Percentiles rank a stretch among this genome's conserved stretches.
These are phyloP conservation scores for Nidularia sp. DNA, from an alignment of 768 basidiomycete genomes.

Conservation along the genomic window DNA sequence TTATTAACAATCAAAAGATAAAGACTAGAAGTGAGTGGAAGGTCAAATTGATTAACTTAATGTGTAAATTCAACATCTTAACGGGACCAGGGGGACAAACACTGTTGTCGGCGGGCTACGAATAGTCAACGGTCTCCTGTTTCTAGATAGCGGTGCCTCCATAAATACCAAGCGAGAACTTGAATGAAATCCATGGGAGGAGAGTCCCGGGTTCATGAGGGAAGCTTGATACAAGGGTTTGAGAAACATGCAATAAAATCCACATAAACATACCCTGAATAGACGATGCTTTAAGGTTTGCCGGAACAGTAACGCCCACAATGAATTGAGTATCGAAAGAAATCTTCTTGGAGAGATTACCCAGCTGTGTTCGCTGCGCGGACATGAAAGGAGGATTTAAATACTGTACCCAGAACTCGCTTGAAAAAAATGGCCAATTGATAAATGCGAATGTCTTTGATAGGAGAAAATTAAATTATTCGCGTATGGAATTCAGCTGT, in stretches of 20 bases:
- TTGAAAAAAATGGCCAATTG: conserved; percentile 8
- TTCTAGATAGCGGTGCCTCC: conserved; percentile 22
- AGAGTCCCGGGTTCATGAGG: conserved; percentile 37
- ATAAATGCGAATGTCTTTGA: background rate
- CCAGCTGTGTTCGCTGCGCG: conserved; percentile 24
- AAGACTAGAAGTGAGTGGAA: background rate
- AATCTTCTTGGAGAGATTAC: conserved; percentile 29
- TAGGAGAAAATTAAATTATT: conserved; percentile 1
- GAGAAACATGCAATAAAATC: background rate
- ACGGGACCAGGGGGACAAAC: conserved; percentile 38
- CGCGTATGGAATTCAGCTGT: conserved; percentile 20
- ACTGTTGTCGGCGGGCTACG: conserved; percentile 27
- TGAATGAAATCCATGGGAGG: conserved; percentile 36
- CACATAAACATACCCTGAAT: conserved; percentile 22
- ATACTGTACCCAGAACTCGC: conserved; percentile 39
- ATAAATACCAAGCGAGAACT: conserved; percentile 33
- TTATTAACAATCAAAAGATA: conserved; percentile 24
- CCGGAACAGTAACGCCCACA: conserved; percentile 25
- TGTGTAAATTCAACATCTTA: conserved; percentile 4
- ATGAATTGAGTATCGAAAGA: conserved; percentile 30
- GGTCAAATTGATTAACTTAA: conserved; percentile 2
- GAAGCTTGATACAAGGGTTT: conserved; percentile 17
- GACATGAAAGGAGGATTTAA: conserved; percentile 39
- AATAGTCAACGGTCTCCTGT: conserved; percentile 26
- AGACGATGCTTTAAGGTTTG: conserved; percentile 15